Base-by-base conservation (phyloP, 345 rosid genomes). In the Psidium friedrichsthalianum region DNA sequence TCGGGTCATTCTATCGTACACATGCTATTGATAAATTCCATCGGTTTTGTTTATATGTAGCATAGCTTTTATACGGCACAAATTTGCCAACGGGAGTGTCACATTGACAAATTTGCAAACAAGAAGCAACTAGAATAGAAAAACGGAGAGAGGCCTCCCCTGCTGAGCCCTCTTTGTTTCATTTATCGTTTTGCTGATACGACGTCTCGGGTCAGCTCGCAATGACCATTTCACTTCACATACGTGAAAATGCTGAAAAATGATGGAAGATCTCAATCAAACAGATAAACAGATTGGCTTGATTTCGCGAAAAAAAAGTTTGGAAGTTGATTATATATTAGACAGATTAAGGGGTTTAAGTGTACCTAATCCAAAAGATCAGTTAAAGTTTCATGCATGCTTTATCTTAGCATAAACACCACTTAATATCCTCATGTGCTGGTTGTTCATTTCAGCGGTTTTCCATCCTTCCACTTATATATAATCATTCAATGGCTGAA, bases 131-230 rank as follows among this genome's bases (percentile, higher is more conserved):
- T 29, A 61, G 74, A 29, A 61, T 61, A 32, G 5, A 27, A 61
- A 13, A 61, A 61, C 0, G 3, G 11, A 27, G 18, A 52, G 42
- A 61, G 11, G 1, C 40, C 5, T 13, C 42, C 11, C 11, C 6
- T 1, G 5, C 8, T 1, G 3, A 61, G 74, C 32, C 42, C 1
- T 61, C 2, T 15, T 5, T 69, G 20, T 36, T 32, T 32, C 21
- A 2, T 5, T 1, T 20, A 32, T 69, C 20, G 3, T 5, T 69
- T 9, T 69, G 13, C 14, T 69, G 16, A 64, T 29, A 16, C 8
- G 22, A 36, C 3, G 1, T 61, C 11, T 61, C 42, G 16, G 2
- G 5, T 29, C 1, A 32, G 0, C 21, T 32, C 24, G 1, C 13
- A 64, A 64, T 16, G 44, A 64, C 18, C 12, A n/a, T 61, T 61